Conservation (phyloP, 2,329 filamentous ascomycete genomes). For the Fusarium foetens region DNA sequence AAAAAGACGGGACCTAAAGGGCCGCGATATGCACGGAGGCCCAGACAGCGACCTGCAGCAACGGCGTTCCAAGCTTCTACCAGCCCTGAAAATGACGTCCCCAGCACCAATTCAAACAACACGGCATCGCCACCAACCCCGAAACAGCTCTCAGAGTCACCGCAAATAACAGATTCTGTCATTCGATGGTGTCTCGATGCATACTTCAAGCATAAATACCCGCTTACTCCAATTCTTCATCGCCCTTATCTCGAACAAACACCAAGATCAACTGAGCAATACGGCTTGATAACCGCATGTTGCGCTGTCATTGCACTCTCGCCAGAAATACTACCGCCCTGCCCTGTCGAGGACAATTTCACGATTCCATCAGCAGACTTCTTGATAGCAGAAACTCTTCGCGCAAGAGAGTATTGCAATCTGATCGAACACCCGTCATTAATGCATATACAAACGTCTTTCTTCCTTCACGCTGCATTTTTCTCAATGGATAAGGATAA, state of each 20-base stretch:
- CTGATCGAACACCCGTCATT: constrained; percentile 44
- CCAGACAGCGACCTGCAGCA: neutral
- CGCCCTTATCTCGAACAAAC: constrained; percentile 28
- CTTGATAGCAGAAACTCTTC: constrained; percentile 44
- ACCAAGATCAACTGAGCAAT: constrained; percentile 32
- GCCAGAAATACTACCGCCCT: constrained; percentile 40
- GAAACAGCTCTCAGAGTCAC: neutral
- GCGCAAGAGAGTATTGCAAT: constrained; percentile 40
- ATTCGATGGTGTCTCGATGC: constrained; percentile 45
- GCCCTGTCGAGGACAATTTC: neutral
- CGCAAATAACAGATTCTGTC: constrained; percentile 18
- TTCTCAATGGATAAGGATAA: constrained; percentile 49
- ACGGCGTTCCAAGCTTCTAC: neutral
- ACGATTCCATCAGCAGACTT: constrained; percentile 35
- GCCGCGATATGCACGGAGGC: neutral
- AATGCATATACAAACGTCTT: constrained; percentile 46
- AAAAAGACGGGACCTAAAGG: constrained; percentile 47
- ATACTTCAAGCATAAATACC: constrained; percentile 50
- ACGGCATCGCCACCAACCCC: fast-evolving
- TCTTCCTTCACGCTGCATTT: constrained; percentile 47
- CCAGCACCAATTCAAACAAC: neutral
- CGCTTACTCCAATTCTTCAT: constrained; percentile 48
- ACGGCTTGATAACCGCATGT: constrained; percentile 43
- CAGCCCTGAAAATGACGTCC: fast-evolving
- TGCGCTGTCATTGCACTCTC: constrained; percentile 46